Evolutionary conservation across 768 basidiomycete genomes (phyloP).

Genomic region (Neoboletus brunneissimus): DNA sequence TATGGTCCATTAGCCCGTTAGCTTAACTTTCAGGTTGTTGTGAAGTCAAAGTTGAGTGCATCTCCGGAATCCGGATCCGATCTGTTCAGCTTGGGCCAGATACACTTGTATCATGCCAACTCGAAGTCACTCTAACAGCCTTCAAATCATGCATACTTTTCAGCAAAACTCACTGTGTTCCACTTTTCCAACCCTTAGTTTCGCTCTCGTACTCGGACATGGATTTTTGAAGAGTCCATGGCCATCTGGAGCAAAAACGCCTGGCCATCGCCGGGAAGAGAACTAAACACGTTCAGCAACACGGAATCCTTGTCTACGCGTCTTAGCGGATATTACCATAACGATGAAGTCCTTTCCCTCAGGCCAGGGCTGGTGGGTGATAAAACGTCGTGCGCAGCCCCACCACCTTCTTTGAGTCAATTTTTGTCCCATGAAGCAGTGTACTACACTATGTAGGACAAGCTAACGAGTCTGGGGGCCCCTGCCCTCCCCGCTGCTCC

Average conservation of each 20-base stretch:
- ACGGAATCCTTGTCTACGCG: neutral
- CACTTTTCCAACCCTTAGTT: no score
- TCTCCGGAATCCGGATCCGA: neutral
- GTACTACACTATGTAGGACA: no score
- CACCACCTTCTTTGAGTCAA: no score
- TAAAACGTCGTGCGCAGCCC: neutral
- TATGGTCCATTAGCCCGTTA: slow-evolving; percentile 13
- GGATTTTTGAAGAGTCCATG: neutral
- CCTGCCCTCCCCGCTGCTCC: no score
- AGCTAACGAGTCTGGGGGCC: no score
- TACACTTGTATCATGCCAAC: no score
- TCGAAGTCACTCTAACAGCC: neutral
- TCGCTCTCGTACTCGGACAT: neutral
- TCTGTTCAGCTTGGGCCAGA: no score
- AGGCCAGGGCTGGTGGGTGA: neutral
- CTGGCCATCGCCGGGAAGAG: neutral
- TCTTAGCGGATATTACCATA: neutral
- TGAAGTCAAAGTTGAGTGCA: neutral
- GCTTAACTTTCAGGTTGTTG: neutral
- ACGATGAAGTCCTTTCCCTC: neutral
- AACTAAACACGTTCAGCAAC: neutral
- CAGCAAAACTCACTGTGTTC: no score
- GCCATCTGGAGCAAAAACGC: neutral
- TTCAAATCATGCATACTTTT: neutral
- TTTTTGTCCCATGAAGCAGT: no score